Base-by-base conservation (phyloP, 768 basidiomycete genomes). In the Leccinum obscurum region DNA sequence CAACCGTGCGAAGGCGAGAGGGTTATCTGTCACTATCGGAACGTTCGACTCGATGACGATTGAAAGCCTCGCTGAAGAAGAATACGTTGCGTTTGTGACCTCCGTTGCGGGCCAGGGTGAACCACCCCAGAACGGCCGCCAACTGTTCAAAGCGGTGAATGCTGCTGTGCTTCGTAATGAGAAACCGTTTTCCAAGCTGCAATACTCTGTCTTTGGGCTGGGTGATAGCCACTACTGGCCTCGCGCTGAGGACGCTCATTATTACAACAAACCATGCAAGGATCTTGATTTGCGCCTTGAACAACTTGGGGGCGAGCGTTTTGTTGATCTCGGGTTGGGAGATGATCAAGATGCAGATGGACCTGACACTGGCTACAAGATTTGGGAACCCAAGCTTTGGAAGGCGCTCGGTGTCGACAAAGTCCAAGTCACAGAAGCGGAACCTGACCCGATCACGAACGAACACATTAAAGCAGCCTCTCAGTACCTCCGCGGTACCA, bases 141-240 rank as follows among this genome's bases (percentile, higher is more conserved):
- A 86, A 49, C 86, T 95, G 70, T 89, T 89, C 82, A 98, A 96
- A 77, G 81, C 90, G 4, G 67, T 97, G 66, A 90, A 90, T 65
- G 87, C 86, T 8, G 83, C 85, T 7, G 72, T 75, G 0, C 72
- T 76, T 20, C 75, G 73, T 55, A 77, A 78, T 2, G 87, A 89
- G 55, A 79, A 77, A 57, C 77, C 82, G 6, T 78, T 94, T 48
- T 62, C 77, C 55, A 87, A 87, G 62, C 78, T 94, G 60, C 88
- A 84, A 69, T 92, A 85, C 74, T 76, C 88, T 56, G 94, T 98
- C 49, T 97, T 98, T 66, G 96, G 81, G 52, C 90, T 99, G 86
- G 97, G 97, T 62, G 97, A 99, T 75, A 95, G 91, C 72, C 95
- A 97, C 76, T 99, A 99, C 78, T 99, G 97, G 97, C 97, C 97